Conservation (phyloP, 352 stramenopile genomes). For the Globisporangium acanthophoron region DNA sequence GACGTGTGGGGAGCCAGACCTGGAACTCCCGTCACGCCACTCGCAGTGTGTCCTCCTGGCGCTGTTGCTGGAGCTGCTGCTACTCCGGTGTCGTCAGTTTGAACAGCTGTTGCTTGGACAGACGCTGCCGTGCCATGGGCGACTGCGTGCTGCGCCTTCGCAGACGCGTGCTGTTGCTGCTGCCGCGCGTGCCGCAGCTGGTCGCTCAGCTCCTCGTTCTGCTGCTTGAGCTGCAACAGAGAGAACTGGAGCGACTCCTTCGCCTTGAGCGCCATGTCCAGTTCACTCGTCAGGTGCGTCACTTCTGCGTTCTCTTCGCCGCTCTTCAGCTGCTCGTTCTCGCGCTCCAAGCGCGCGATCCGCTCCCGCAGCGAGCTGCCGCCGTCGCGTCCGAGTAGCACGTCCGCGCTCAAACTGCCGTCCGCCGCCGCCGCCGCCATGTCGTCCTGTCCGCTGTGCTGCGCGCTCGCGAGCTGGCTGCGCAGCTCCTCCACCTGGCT, state of each 20-base stretch:
- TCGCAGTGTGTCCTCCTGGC: background rate
- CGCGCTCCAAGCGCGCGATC: conserved; percentile 65
- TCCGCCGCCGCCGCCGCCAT: conserved; percentile 23
- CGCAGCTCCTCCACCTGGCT: conserved; percentile 79
- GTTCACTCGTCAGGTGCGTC: conserved; percentile 52
- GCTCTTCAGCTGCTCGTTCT: conserved; percentile 64
- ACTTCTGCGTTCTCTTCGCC: conserved; percentile 41
- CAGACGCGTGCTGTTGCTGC: conserved; percentile 22
- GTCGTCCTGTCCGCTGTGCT: conserved; percentile 39
- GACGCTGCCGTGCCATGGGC: background rate
- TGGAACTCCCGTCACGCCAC: conserved; percentile 7
- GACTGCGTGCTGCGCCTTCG: background rate
- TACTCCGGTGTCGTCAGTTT: background rate
- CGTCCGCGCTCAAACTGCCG: conserved; percentile 46
- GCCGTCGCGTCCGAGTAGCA: conserved; percentile 63
- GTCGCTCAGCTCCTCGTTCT: conserved; percentile 70
- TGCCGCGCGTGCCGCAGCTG: conserved; percentile 34
- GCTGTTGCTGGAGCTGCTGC: too few relatives aligned
- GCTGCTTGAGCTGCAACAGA: conserved; percentile 65
- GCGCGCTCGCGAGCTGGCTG: conserved; percentile 48
- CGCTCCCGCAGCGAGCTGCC: conserved; percentile 47
- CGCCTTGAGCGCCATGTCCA: conserved; percentile 70
- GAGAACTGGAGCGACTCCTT: conserved; percentile 71
- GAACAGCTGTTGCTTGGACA: background rate
- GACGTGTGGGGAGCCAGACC: conserved; percentile 2